Evolutionary conservation across 495 filamentous ascomycete genomes (phyloP).

Genomic region (Tuber microsphaerosporum): DNA sequence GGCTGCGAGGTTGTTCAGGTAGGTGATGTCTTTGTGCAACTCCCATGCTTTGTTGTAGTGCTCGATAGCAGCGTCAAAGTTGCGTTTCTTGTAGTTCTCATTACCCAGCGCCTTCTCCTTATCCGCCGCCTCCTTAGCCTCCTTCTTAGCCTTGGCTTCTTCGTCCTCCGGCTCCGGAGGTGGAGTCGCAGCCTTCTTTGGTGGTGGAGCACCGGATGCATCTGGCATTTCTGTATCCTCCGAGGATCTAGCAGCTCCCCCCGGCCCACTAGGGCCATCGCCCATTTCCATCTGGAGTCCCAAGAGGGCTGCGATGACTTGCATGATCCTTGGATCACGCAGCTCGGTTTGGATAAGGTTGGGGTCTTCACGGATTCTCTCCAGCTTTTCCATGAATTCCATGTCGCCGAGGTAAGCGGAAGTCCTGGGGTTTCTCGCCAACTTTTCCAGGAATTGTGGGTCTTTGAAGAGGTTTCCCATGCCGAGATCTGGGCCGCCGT

Average conservation of each 20-base stretch:
- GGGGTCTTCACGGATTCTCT: slow-evolving; percentile 71
- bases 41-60: slow-evolving; percentile 97
- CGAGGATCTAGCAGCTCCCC: slow-evolving; percentile 45
- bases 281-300: slow-evolving; percentile 90
- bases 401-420: slow-evolving; percentile 72
- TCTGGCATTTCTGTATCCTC: slow-evolving; percentile 79
- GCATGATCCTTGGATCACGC: slow-evolving; percentile 81
- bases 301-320: slow-evolving; percentile 87
- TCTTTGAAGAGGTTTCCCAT: slow-evolving; percentile 89
- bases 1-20: slow-evolving; percentile 91
- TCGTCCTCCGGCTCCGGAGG: slow-evolving; percentile 56
- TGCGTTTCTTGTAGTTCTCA: slow-evolving; percentile 93
- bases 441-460: slow-evolving; percentile 78
- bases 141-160: slow-evolving; percentile 70
- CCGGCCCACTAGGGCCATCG: slow-evolving; percentile 49
- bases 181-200: slow-evolving; percentile 43
- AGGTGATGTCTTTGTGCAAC: slow-evolving; percentile 88
- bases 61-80: slow-evolving; percentile 87
- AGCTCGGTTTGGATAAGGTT: slow-evolving; percentile 70
- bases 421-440: slow-evolving; percentile 90
- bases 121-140: slow-evolving; percentile 88
- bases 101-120: slow-evolving; percentile 92
- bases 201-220: slow-evolving; percentile 39
- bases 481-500: slow-evolving; percentile 48
- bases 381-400: slow-evolving; percentile 82